phyloP scores from a whole-genome alignment of 306 rosid genomes.

The Inga laurina region DNA sequence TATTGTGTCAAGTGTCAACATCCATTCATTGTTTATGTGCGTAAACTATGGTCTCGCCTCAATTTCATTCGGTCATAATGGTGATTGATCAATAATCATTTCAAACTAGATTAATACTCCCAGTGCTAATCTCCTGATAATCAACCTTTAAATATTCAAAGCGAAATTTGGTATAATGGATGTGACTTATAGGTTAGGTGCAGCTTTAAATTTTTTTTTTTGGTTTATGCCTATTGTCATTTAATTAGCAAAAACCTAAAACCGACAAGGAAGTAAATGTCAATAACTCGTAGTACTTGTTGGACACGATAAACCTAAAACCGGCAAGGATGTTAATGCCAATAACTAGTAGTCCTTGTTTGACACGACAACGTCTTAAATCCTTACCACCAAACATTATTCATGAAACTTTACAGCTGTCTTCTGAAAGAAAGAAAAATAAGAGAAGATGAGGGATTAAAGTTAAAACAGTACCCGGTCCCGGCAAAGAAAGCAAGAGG shows the following conservation, averaged over 20 bases:
- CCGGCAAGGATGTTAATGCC: not conserved
- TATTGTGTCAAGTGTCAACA: constrained; percentile 4
- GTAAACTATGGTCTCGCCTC: too few relatives aligned
- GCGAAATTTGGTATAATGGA: not conserved
- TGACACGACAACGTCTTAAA: not conserved
- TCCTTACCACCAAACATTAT: too few relatives aligned
- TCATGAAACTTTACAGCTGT: not conserved
- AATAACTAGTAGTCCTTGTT: not conserved
- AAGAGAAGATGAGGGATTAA: too few relatives aligned
- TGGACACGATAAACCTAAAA: not conserved
- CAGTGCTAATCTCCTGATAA: not conserved
- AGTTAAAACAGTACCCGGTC: constrained; percentile 48
- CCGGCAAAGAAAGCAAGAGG: constrained; percentile 79
- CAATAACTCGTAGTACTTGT: not conserved
- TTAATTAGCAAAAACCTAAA: not conserved
- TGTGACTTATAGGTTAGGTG: not conserved
- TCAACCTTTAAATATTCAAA: not conserved
- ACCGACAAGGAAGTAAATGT: not conserved
- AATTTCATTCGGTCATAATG: not conserved
- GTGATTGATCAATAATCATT: not conserved
- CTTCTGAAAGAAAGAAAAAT: not conserved
- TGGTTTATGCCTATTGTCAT: not conserved
- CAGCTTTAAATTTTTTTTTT: not conserved
- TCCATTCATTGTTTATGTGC: not conserved
- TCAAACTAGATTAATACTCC: not conserved